phyloP scores from a whole-genome alignment of 2,329 filamentous ascomycete genomes.

The Phaeosphaeriaceae sp. region DNA sequence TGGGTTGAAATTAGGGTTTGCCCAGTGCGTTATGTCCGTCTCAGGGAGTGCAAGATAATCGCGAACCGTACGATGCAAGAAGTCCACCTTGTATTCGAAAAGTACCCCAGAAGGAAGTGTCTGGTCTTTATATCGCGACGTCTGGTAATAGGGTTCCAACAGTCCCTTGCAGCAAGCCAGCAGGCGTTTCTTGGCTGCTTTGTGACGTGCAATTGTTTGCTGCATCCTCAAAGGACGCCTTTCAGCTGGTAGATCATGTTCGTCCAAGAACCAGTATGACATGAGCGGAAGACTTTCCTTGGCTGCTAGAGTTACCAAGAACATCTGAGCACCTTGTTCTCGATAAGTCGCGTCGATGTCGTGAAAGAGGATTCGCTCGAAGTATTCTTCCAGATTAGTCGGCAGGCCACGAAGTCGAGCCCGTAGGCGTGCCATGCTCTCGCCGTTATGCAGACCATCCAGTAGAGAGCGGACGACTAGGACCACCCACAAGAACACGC shows the following conservation, averaged over 20 bases:
- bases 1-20: neutral
- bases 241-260: neutral
- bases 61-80: slow-evolving; percentile 12
- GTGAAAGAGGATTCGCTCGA: slow-evolving; percentile 1
- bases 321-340: neutral
- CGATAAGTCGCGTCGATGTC: neutral
- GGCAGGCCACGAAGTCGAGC: slow-evolving; percentile 2
- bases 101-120: neutral
- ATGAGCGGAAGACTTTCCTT: slow-evolving; percentile 1
- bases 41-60: slow-evolving; percentile 29
- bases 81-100: slow-evolving; percentile 7
- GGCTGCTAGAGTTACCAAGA: neutral
- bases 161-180: slow-evolving; percentile 1
- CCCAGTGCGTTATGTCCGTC: neutral
- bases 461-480: slow-evolving; percentile 1
- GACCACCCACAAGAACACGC: slow-evolving; percentile 14
- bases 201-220: too few relatives aligned
- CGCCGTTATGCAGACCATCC: slow-evolving; percentile 1
- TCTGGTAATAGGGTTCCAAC: neutral
- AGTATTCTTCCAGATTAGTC: slow-evolving; percentile 5
- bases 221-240: too few relatives aligned
- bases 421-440: neutral
- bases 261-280: slow-evolving; percentile 2
- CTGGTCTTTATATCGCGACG: neutral
- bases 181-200: neutral